Base-by-base conservation (phyloP, 2,329 filamentous ascomycete genomes). In the Fusarium sororula region DNA sequence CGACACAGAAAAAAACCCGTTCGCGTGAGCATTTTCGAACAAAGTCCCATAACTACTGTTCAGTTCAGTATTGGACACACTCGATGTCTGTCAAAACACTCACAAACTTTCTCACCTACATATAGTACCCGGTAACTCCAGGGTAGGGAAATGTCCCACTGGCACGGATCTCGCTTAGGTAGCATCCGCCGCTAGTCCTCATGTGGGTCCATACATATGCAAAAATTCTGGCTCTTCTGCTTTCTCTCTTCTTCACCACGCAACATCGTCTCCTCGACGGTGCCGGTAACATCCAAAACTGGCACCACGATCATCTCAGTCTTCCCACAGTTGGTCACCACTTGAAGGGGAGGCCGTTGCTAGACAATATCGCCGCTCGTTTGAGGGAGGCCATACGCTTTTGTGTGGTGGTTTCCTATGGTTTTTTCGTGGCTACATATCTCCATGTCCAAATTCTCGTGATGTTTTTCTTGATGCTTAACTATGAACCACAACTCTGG, bases 351-450 rank as follows among this genome's bases (percentile, higher is more conserved):
- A 72, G 66, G 39, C 75, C 57, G 74, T 81, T 84, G 82, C 82
- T 71, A 84, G 82, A 84, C 78, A 15, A 80, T 82, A 65, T 50
- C 68, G 81, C 82, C 82, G 81, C 82, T 83, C 77, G 82, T 84
- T 84, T 84, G 84, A 85, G 83, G 84, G 84, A 83, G 81, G 80
- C 75, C 81, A 81, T 77, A 80, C 80, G 78, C 76, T 78, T 80
- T 70, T 76, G 77, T 78, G 80, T 84, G 81, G 80, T 81, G 81
- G 82, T 81, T 80, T 82, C 84, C 83, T 75, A 85, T 85, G 84
- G 83, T 82, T 80, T 72, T 77, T 77, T 78, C 63, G 81, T 81
- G 83, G 83, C 82, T 75, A 85, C 83, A 85, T 83, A 59, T 58
- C 42, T 26, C 13, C 26, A 24, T 45, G 7, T 47, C 28, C 30